Evolutionary conservation across 495 filamentous ascomycete species (phyloP), one percentile per base, ranked within the genome.

Genomic region (Cercophora sp.): DNA sequence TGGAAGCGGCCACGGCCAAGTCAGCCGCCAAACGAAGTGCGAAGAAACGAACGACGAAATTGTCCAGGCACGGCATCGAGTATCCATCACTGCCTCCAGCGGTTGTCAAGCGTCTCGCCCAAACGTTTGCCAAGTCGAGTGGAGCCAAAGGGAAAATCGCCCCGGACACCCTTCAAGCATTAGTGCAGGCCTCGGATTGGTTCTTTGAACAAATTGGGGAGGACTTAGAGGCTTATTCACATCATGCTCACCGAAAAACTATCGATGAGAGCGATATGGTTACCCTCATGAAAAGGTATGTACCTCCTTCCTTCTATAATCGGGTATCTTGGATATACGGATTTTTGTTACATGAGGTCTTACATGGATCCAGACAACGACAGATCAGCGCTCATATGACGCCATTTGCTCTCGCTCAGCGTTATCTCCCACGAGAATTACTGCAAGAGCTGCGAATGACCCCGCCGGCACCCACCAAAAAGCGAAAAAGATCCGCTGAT

Each of bases 191-290:
- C 13, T 86, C 85, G 15, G 87, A 91, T 27, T 90, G 86, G 83
- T 96, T 89, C 68, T 94, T 95, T 62, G 86, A 92, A 60, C 91
- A 95, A 65, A 73, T 85, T 11, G 79, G 86, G 50, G 87, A 88
- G 20, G 88, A 94, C 60, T 72, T 96, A 52, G 80, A 79, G 3
- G 82, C 78, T 1, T 96, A 91, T 68, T 86, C 91, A 8, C 75
- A 84, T 42, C 91, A 96, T 66, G 89, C 87, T 3, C 82, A 85
- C 24, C 79, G 91, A 34, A 91, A 85, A 66, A 89, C 83, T 3
- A 91, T 96, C 62, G 86, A 93, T 48, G 89, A 94, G 62, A 83
- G 74, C 48, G 91, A 96, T 67, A 82, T 92, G 60, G 71, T 88
- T 52, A 82, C 86, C 47, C 66, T 95, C 49, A 85, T 96, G 82